A percentile compares a stretch with the other conserved stretches of the same genome.
These are phyloP conservation scores for Dunaliella sp. DNA, from an alignment of 139 green algal species.

Conservation along the genomic window DNA sequence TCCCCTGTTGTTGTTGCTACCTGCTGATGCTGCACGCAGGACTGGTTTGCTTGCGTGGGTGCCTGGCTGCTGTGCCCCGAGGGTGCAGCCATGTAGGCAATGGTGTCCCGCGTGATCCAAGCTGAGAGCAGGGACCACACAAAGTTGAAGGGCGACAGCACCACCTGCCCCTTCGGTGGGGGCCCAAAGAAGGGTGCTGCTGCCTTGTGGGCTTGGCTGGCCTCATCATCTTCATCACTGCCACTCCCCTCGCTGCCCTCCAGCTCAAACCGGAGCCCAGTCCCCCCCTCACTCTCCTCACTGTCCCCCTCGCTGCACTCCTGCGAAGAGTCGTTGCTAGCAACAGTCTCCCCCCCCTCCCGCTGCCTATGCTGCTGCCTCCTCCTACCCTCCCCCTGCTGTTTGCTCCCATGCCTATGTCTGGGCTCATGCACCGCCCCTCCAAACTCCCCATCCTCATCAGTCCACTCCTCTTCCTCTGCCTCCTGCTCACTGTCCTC, in stretches of 20 bases:
- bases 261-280: background rate
- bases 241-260: background rate
- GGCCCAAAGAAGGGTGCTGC: slow-evolving; percentile 16
- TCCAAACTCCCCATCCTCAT: slow-evolving; percentile 2
- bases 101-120: slow-evolving; percentile 12
- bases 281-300: background rate
- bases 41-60: background rate
- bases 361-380: background rate
- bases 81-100: slow-evolving; percentile 1
- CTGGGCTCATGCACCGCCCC: background rate
- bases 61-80: too few relatives aligned
- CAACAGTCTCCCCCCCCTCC: too few relatives aligned
- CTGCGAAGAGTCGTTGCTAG: background rate
- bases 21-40: background rate
- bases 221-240: background rate
- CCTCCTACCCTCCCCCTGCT: background rate
- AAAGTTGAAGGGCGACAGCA: slow-evolving; percentile 9
- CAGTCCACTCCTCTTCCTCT: slow-evolving; percentile 1
- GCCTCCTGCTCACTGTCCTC: background rate
- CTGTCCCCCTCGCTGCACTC: background rate
- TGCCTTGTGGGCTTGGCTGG: background rate
- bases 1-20: background rate
- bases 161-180: background rate
- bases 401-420: background rate
- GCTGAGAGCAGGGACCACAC: slow-evolving; percentile 1